Conservation (phyloP, 2,329 filamentous ascomycete species). For the Atkinsonella hypoxylon region DNA sequence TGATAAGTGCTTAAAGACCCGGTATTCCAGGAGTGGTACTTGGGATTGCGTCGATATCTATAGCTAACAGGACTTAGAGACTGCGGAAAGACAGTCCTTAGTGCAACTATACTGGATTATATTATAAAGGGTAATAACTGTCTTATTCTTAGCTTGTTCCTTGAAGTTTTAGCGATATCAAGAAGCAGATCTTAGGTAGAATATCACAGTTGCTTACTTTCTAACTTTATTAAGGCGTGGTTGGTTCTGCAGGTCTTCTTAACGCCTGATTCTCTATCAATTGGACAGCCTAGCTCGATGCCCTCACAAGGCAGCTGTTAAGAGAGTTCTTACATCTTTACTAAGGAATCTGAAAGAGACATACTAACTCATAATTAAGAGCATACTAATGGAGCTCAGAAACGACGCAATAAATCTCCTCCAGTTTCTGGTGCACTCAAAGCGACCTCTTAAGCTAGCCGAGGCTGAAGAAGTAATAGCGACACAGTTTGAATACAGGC, state of each 20-base stretch:
- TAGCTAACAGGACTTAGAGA: constrained; percentile 12
- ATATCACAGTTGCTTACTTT: constrained; percentile 9
- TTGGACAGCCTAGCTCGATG: constrained; percentile 14
- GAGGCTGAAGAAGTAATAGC: constrained; percentile 15
- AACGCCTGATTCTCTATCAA: constrained; percentile 12
- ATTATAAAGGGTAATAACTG: neutral
- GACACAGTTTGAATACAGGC: constrained; percentile 7
- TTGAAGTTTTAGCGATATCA: constrained; percentile 12
- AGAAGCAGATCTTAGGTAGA: constrained; percentile 10
- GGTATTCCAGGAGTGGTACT: constrained; percentile 8
- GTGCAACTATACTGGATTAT: constrained; percentile 9
- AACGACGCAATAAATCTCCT: constrained; percentile 10
- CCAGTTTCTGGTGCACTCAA: constrained; percentile 12
- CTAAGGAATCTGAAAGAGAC: constrained; percentile 5
- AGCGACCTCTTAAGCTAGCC: constrained; percentile 8
- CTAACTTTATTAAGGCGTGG: constrained; percentile 11
- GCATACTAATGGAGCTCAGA: constrained; percentile 7
- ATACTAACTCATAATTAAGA: constrained; percentile 12
- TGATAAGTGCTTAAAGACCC: neutral
- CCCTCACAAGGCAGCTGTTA: constrained; percentile 1
- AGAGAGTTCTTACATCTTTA: constrained; percentile 7
- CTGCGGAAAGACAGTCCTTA: constrained; percentile 12
- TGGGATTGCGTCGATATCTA: constrained; percentile 8
- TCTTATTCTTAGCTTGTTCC: constrained; percentile 9
- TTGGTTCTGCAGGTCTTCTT: constrained; percentile 2